A percentile compares a stretch with the other conserved stretches of the same genome.
These are phyloP conservation scores for Leishmania gerbilli DNA, from an alignment of 208 protist species.

Conservation along the genomic window DNA sequence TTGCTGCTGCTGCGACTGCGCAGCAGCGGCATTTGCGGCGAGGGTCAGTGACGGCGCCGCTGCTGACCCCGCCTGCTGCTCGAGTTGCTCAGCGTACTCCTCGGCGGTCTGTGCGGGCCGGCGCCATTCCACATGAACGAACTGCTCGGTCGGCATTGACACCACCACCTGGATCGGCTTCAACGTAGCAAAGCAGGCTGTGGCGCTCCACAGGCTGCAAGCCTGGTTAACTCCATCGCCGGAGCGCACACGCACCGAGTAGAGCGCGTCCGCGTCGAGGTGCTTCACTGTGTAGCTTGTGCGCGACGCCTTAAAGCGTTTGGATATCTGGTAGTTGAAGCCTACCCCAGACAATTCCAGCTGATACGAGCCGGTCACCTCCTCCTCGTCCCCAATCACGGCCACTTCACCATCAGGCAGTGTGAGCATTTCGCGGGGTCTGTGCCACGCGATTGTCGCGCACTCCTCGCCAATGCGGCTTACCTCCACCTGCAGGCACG, in stretches of 20 bases:
- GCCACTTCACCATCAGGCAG: conserved; percentile 67
- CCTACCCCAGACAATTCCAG: conserved; percentile 81
- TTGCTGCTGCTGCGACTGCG: not conserved
- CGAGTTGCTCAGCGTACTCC: conserved; percentile 59
- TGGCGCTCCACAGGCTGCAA: conserved; percentile 81
- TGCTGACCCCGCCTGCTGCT: conserved; percentile 21
- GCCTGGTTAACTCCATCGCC: conserved; percentile 45
- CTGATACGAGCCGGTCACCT: conserved; percentile 59
- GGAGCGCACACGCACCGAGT: conserved; percentile 74
- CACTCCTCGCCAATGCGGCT: conserved; percentile 83
- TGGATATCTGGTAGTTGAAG: conserved; percentile 66
- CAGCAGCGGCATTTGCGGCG: not conserved
- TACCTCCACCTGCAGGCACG: conserved; percentile 70
- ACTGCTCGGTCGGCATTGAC: conserved; percentile 68
- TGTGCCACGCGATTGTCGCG: conserved; percentile 69
- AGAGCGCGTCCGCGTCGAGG: conserved; percentile 81
- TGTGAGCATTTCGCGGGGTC: conserved; percentile 48
- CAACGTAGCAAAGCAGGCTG: conserved; percentile 76
- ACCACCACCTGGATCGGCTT: conserved; percentile 69
- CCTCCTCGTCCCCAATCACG: conserved; percentile 50
- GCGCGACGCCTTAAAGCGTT: conserved; percentile 73
- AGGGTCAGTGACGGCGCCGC: not conserved
- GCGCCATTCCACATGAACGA: conserved; percentile 79
- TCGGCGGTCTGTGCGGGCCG: conserved; percentile 59
- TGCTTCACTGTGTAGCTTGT: conserved; percentile 70